Evolutionary conservation across 352 stramenopile species (phyloP), one percentile per base, ranked within the genome.

Genomic region (Globisporangium cylindrosporum): DNA sequence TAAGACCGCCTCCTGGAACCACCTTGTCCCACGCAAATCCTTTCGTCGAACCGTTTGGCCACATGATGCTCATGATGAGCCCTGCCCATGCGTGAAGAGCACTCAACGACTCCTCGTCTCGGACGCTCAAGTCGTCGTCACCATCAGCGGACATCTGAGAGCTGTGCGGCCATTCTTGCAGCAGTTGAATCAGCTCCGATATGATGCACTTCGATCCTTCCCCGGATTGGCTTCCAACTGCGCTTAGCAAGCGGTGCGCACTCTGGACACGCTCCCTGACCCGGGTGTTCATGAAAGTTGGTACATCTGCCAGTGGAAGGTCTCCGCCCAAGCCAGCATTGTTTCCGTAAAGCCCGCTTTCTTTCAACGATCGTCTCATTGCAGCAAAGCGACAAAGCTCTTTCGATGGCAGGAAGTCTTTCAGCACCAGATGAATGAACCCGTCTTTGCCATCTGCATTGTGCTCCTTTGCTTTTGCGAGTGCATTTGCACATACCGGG

Each of bases 1-100:
- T 85, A 3, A 93, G 67, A 29, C 81, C 78, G 25, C 84, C 86
- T 62, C 78, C 81, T 2, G 91, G 62, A 3, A 92, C 83, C 54
- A 94, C 76, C 59, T 92, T 93, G 64, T 95, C 87, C 85, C 84
- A 93, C 0, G 87, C 86, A 49, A 93, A 86, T 20, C 81, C 78
- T 57, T 95, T 95, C 18, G 80, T 81, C 15, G 83, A 82, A 2
- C 85, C 87, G 49, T 89, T 88, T 4, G 89, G 89, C 89, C 89
- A 96, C 59, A 95, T 75, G 48, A 96, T 91, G 62, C 86, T 94
- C 86, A 95, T 94, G 38, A 94, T 90, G 38, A 96, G 69, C 14
- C 85, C 86, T 4, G 81, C 84, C 89, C 89, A 96, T 3, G 87
- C 89, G 61, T 96, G 87, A 38, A 96, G 67, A n/a, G 74, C 81